Percentiles rank a stretch among this genome's conserved stretches.
These are phyloP conservation scores for Dimocarpus longan DNA, from an alignment of 345 rosid species.

Conservation along the genomic window DNA sequence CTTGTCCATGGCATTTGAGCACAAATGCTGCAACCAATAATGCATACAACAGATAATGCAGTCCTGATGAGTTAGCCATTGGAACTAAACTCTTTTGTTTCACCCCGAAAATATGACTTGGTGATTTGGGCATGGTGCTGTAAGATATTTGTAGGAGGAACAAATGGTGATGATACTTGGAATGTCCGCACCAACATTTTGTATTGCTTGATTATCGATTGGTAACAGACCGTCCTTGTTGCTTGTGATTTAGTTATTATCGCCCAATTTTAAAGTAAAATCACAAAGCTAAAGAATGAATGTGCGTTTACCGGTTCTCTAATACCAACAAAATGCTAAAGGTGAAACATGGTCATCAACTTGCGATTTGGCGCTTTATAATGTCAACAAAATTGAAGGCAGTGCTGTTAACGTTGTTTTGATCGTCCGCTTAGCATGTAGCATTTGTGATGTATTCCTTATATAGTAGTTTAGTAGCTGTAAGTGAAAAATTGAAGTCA, in stretches of 20 bases:
- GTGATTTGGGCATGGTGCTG: not conserved
- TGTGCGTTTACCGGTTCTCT: not conserved
- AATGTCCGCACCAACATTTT: conserved; percentile 2
- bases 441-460: not conserved
- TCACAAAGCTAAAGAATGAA: not conserved
- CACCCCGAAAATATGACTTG: not conserved
- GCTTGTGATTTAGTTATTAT: conserved; percentile 4
- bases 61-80: conserved; percentile 20
- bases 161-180: conserved; percentile 9
- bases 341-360: not conserved
- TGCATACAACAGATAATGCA: conserved; percentile 20
- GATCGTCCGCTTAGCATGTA: not conserved
- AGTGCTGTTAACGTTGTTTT: not conserved
- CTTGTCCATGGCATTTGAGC: conserved; percentile 28
- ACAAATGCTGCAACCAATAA: conserved; percentile 27
- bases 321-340: not conserved
- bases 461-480: not conserved
- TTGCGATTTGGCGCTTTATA: not conserved
- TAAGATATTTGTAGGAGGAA: conserved; percentile 19
- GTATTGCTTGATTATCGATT: not conserved
- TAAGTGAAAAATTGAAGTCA: not conserved
- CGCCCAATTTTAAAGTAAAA: not conserved
- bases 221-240: not conserved
- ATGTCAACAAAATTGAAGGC: not conserved
- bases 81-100: not conserved